phyloP scores from a whole-genome alignment of 2,329 filamentous ascomycete genomes.

The Acarospora socialis region DNA sequence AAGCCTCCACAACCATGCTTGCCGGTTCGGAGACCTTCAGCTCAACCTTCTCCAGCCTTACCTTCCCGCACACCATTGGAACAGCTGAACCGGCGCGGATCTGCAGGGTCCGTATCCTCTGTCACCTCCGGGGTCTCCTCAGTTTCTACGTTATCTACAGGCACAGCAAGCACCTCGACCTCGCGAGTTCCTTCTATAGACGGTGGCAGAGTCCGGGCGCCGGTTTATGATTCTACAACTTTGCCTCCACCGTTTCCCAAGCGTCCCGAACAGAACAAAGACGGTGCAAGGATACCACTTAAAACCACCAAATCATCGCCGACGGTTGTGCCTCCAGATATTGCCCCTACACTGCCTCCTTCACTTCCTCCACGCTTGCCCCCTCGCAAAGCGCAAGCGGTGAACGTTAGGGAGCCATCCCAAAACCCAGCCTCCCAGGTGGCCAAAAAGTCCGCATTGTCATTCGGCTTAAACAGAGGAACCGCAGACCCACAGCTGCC shows the following conservation, averaged over 20 bases:
- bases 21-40: conserved; percentile 29
- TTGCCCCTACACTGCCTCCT: conserved; percentile 12
- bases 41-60: conserved; percentile 30
- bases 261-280: conserved; percentile 23
- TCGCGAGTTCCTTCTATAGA: conserved; percentile 21
- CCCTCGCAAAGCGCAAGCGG: conserved; percentile 18
- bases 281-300: conserved; percentile 24
- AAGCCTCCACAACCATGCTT: conserved; percentile 24
- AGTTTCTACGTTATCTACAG: conserved; percentile 35
- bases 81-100: conserved; percentile 25
- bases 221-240: conserved; percentile 40
- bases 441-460: neutral
- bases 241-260: conserved; percentile 42
- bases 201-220: conserved; percentile 34
- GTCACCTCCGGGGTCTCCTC: conserved; percentile 33
- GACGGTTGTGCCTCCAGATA: conserved; percentile 15
- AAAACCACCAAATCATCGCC: conserved; percentile 24
- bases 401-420: neutral
- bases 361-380: conserved; percentile 21
- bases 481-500: too few relatives aligned
- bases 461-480: conserved; percentile 15
- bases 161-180: conserved; percentile 25
- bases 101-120: conserved; percentile 39
- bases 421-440: neutral
- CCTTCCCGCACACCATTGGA: conserved; percentile 31